Base-by-base conservation (phyloP, 495 filamentous ascomycete genomes). In the Aspergillus nanangensis region DNA sequence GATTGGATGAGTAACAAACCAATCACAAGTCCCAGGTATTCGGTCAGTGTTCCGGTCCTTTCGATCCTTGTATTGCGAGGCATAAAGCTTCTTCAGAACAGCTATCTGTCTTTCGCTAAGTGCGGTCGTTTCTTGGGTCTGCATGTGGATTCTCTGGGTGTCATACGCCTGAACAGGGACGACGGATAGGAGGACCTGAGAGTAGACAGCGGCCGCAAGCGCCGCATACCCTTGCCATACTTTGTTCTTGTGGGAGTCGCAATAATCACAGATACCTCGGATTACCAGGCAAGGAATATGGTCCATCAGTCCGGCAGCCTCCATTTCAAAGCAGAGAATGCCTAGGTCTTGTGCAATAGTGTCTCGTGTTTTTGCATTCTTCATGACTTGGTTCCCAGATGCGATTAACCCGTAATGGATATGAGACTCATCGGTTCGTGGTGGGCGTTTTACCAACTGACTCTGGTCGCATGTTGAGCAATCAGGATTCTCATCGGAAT, bases 11-110 rank as follows among this genome's bases (percentile, higher is more conserved):
- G 51, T 17, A 1, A 62, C 33, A 23, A 69, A 58, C 65, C 65
- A 70, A 23, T 54, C 33, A 27, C 67, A 69, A 4, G 69, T 71
- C 8, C 59, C 66, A 19, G 45, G 24, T 3, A 61, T 53, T 11
- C 60, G 29, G 1, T 43, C 1, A 52, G 60, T 59, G 22, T 71
- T 74, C 34, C 59, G 41, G 24, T 74, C 60, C 50, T 75, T 77
- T 34, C 60, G 57, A 31, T 61, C 56, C 47, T 59, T 32, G 34
- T 76, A 76, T 21, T 33, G 43, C 4, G 19, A 55, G 14, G 40
- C 47, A 37, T 50, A 41, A 32, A 55, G 52, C n/a, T n/a, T n/a
- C n/a, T n/a, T n/a, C n/a, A n/a, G n/a, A n/a, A n/a, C n/a, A n/a
- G n/a, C n/a, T n/a, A n/a, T n/a, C n/a, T n/a, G n/a, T n/a, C n/a